Conservation (phyloP, 768 basidiomycete species). For the Phaffia australis region DNA sequence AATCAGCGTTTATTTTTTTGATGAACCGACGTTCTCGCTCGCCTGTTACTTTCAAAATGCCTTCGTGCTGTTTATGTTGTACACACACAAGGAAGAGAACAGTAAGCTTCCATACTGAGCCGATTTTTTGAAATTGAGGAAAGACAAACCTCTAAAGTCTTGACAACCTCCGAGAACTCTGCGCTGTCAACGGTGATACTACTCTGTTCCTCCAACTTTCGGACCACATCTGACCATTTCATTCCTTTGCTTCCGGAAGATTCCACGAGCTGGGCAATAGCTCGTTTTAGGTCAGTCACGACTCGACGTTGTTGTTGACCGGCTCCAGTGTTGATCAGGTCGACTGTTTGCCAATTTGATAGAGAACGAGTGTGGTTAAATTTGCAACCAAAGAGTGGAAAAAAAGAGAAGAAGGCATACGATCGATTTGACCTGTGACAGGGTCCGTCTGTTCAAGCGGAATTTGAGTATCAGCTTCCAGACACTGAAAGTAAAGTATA, state of each 20-base stretch:
- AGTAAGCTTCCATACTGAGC: not conserved
- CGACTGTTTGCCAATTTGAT: slow-evolving; percentile 62
- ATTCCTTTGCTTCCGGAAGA: slow-evolving; percentile 49
- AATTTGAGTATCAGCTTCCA: not conserved
- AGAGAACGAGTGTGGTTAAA: slow-evolving; percentile 6
- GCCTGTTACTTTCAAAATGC: slow-evolving; percentile 22
- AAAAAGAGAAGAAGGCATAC: not conserved
- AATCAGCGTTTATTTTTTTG: slow-evolving; percentile 20
- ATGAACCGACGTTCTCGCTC: slow-evolving; percentile 25
- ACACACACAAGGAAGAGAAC: not conserved
- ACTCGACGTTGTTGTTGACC: slow-evolving; percentile 73
- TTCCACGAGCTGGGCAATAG: slow-evolving; percentile 58
- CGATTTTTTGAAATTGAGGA: not conserved
- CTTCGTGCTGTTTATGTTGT: slow-evolving; percentile 19
- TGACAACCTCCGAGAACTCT: slow-evolving; percentile 55
- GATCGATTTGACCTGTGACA: slow-evolving; percentile 64
- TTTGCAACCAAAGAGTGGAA: not conserved
- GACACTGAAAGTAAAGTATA: not conserved
- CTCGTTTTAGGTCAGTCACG: slow-evolving; percentile 80
- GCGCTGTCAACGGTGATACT: slow-evolving; percentile 63
- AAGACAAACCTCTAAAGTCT: slow-evolving; percentile 28
- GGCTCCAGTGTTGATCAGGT: slow-evolving; percentile 54
- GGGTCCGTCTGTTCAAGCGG: slow-evolving; percentile 58
- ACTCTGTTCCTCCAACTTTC: slow-evolving; percentile 68
- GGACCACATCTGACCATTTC: slow-evolving; percentile 73